Evolutionary conservation across 2,329 filamentous ascomycete species (phyloP), one percentile per base, ranked within the genome.

Genomic region (Uncinocarpus reesii): DNA sequence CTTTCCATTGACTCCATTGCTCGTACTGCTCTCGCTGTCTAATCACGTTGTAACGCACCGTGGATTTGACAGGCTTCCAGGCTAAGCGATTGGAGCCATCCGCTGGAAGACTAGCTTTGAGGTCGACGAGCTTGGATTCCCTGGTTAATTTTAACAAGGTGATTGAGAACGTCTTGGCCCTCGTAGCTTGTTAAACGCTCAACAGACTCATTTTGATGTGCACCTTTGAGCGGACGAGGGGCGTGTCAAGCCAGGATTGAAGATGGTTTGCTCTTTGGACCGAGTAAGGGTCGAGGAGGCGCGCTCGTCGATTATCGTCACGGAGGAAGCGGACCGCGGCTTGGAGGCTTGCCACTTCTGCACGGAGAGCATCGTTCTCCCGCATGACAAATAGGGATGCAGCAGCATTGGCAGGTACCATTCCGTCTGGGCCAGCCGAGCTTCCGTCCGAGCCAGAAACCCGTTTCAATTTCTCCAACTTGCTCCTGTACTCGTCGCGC

Each of bases 321-420:
- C 68, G 67, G 6, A 72, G 57, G 55, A 66, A 71, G 41, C 70
- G 67, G 5, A 72, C 65, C 1, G 69, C 67, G n/a, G 68, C 63
- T 59, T 71, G 68, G 10, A 72, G 62, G 52, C 61, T 66, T 44
- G 58, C 57, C 16, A 72, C 63, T 51, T 72, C 70, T 11, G 64
- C 58, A 23, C 68, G 65, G 21, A 70, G 63, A 44, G 61, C 57
- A 51, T 69, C 68, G 45, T 69, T 69, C 55, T 70, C 66, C n/a
- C 62, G 63, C 59, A 68, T 65, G 15, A 66, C 59, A 5, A 63
- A 65, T 16, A 70, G 51, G 7, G 67, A 69, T 23, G 61, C 59
- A 45, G 67, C 66, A 26, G 67, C 62, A 15, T 54, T 53, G 15
- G 52, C 51, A 31, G 47, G 31, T n/a, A 64, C 58, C 4, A 65